Base-by-base conservation (phyloP, 345 rosid genomes). In the Rhodamnia rubescens region DNA sequence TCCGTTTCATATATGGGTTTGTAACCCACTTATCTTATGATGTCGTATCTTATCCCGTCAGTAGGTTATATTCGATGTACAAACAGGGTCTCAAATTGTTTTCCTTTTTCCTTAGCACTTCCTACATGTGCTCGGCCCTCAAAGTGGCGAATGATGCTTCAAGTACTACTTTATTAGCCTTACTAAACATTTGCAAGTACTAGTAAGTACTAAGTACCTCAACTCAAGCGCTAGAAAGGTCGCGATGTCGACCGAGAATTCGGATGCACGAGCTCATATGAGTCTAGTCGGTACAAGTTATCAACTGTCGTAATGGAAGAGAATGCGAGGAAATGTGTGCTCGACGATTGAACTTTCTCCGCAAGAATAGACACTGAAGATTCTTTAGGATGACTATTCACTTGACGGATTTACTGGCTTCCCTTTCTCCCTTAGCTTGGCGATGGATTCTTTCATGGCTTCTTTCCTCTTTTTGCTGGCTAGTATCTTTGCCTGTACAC, bases 381-480 rank as follows among this genome's bases (percentile, higher is more conserved):
- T 44, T 50, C 22, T 22, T 53, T 22, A 0, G 29, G 83, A 29
- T 82, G 55, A 36, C 55, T 24, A 82, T 53, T 82, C 83, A n/a
- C 29, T 81, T 0, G 55, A 51, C 55, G 53, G 3, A 52, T 82
- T 5, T 14, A 29, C 40, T 7, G 84, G 44, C 89, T 94, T 94
- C 74, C 95, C 98, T 91, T 89, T 86, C 90, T 95, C 96, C 86
- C 95, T 92, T 85, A 94, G 89, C 87, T 90, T 95, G n/a, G 85
- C 87, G 18, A 85, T 58, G 29, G 55, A 32, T 78, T 90, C 87
- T 87, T 91, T 91, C 92, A 91, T 78, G 74, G 91, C 91, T 74
- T 90, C 92, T 84, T 90, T 91, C 91, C 93, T 89, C 87, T 86
- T 91, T 92, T 92, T 95, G 89, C 98, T 97, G 14, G 98, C 98